phyloP scores from a whole-genome alignment of 1,139 yeast genomes.

The Scheffersomyces titani region DNA sequence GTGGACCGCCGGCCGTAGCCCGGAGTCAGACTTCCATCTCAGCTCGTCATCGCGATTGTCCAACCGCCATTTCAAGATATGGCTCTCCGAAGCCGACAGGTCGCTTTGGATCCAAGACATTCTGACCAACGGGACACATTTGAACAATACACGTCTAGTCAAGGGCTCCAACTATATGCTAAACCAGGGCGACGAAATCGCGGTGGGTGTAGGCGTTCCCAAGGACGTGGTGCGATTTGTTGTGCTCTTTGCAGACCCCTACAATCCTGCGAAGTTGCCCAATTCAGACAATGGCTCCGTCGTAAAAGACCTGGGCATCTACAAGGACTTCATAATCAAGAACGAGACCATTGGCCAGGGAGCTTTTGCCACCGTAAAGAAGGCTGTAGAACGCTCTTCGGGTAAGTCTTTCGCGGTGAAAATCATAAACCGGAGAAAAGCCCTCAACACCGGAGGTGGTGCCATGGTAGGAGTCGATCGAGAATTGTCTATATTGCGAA shows the following conservation, averaged over 20 bases:
- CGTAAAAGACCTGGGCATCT: conserved; percentile 53
- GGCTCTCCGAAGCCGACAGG: conserved; percentile 56
- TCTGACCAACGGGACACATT: conserved; percentile 88
- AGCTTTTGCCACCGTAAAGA: conserved; percentile 93
- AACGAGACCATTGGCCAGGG: conserved; percentile 92
- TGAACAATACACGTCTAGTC: conserved; percentile 71
- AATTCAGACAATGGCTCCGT: conserved; percentile 20
- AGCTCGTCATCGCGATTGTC: conserved; percentile 71
- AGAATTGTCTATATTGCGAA: conserved; percentile 77
- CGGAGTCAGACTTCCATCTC: conserved; percentile 62
- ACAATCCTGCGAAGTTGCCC: conserved; percentile 36
- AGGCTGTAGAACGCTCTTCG: conserved; percentile 81
- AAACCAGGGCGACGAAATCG: conserved; percentile 89
- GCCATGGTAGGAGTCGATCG: conserved; percentile 70
- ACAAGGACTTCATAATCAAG: conserved; percentile 73
- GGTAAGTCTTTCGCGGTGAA: conserved; percentile 90
- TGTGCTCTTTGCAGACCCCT: conserved; percentile 55
- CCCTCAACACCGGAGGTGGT: conserved; percentile 66
- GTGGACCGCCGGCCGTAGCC: conserved; percentile 82
- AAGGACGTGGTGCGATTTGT: conserved; percentile 76
- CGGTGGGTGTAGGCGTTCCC: conserved; percentile 86
- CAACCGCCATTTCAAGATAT: conserved; percentile 73
- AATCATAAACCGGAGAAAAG: conserved; percentile 79
- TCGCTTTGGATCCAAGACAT: conserved; percentile 67
- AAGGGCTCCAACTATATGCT: conserved; percentile 81